Conservation (phyloP, 495 filamentous ascomycete genomes). For the Immersiella caudata region DNA sequence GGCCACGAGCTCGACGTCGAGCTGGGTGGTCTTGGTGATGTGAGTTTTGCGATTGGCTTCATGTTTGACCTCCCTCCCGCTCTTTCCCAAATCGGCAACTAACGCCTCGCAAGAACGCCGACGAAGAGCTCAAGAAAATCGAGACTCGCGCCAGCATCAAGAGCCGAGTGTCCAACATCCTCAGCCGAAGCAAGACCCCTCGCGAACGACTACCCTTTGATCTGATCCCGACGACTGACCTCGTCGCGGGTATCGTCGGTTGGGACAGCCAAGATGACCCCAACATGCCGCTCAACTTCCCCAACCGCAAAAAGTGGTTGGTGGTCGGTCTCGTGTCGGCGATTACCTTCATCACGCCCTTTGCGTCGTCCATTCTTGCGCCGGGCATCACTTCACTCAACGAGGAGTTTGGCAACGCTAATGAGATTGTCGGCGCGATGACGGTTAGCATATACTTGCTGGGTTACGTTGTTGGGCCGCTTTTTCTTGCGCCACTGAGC, state of each 20-base stretch:
- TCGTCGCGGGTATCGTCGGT: constrained; percentile 53
- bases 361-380: constrained; percentile 68
- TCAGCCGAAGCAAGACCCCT: not conserved
- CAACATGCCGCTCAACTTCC: constrained; percentile 72
- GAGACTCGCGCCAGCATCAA: constrained; percentile 5
- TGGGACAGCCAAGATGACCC: constrained; percentile 70
- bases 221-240: constrained; percentile 47
- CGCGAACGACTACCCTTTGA: constrained; percentile 30
- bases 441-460: constrained; percentile 51
- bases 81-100: not conserved
- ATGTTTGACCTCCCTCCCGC: not conserved
- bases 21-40: not conserved
- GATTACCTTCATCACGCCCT: constrained; percentile 63
- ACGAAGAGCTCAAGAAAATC: not conserved
- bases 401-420: constrained; percentile 53
- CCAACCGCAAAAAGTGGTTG: constrained; percentile 64
- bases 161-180: constrained; percentile 6
- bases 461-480: constrained; percentile 48
- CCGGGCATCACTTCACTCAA: constrained; percentile 59
- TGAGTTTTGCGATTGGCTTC: not conserved
- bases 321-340: constrained; percentile 55
- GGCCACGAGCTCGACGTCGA: constrained; percentile 4
- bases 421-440: constrained; percentile 39
- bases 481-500: constrained; percentile 67
- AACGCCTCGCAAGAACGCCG: not conserved